Conservation (phyloP, 2,329 filamentous ascomycete species). For the Penicillium rolfsii region DNA sequence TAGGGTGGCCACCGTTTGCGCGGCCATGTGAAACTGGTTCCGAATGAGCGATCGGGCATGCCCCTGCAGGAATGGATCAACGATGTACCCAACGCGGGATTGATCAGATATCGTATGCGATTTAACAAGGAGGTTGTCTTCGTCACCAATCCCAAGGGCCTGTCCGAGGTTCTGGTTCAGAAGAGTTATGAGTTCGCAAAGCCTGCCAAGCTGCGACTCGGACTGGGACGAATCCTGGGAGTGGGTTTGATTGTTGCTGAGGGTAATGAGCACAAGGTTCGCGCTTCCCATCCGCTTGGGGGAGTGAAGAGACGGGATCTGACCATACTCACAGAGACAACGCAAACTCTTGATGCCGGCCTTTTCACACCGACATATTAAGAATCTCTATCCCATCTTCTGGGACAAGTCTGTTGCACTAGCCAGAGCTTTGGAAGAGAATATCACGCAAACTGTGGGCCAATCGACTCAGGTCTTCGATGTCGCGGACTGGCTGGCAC, state of each 20-base stretch:
- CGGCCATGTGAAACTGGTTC: conserved; percentile 9
- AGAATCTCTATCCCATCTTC: conserved; percentile 11
- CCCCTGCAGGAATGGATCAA: conserved; percentile 14
- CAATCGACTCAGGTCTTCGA: conserved; percentile 4
- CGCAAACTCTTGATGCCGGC: conserved; percentile 10
- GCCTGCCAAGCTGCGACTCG: conserved; percentile 2
- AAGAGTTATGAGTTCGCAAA: conserved; percentile 11
- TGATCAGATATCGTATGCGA: conserved; percentile 11
- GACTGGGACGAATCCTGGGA: conserved; percentile 19
- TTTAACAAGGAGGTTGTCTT: conserved; percentile 12
- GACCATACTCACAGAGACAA: neutral
- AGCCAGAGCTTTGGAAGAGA: neutral
- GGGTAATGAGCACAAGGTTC: conserved; percentile 20
- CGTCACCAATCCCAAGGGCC: conserved; percentile 7
- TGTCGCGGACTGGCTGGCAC: conserved; percentile 3
- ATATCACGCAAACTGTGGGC: neutral
- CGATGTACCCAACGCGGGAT: conserved; percentile 2
- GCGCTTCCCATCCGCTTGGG: neutral
- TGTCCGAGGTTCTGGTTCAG: conserved; percentile 9
- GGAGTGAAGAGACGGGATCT: neutral
- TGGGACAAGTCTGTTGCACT: conserved; percentile 10
- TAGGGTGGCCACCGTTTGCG: conserved; percentile 5
- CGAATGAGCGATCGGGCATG: conserved; percentile 10
- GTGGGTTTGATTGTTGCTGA: conserved; percentile 23
- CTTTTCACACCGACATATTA: conserved; percentile 8